phyloP scores from a whole-genome alignment of 2,329 filamentous ascomycete species.

The Alternaria tenuissima region DNA sequence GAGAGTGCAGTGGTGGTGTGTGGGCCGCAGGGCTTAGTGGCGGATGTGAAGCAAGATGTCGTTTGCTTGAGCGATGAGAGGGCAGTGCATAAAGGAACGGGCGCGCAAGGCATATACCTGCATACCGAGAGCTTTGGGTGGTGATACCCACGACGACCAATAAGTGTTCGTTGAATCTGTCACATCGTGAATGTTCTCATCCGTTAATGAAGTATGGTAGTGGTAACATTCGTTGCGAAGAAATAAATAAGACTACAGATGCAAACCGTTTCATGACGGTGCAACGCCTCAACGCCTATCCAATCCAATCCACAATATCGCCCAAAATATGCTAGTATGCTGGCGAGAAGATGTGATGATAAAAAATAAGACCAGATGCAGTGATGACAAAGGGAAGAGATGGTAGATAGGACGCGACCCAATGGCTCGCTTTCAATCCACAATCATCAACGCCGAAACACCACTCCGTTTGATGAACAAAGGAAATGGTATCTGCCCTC shows the following conservation, averaged over 20 bases:
- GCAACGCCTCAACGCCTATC: slow-evolving; percentile 18
- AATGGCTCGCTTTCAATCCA: slow-evolving; percentile 7
- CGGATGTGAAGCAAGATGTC: slow-evolving; percentile 64
- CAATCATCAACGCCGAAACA: slow-evolving; percentile 17
- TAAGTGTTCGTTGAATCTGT: neutral
- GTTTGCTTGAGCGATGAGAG: slow-evolving; percentile 69
- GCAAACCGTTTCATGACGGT: slow-evolving; percentile 2
- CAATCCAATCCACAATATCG: slow-evolving; percentile 5
- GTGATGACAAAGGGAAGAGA: slow-evolving; percentile 19
- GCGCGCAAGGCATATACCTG: slow-evolving; percentile 69
- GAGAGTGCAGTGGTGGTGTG: slow-evolving; percentile 71
- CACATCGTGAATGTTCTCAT: neutral
- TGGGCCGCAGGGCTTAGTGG: slow-evolving; percentile 64
- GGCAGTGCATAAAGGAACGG: slow-evolving; percentile 72
- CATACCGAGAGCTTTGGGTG: slow-evolving; percentile 64
- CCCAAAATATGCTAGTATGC: slow-evolving; percentile 11
- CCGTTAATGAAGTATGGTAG: slow-evolving; percentile 11
- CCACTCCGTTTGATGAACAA: slow-evolving; percentile 4
- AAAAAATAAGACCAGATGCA: slow-evolving; percentile 5
- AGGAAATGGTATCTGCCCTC: neutral
- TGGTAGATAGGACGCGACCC: slow-evolving; percentile 8
- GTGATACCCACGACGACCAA: neutral
- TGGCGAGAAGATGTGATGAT: neutral
- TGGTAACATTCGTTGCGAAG: slow-evolving; percentile 19
- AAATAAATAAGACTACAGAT: slow-evolving; percentile 13